These are phyloP conservation scores for Coemansia asiatica DNA, from an alignment of 192 early-diverging fungal species.

Conservation along the genomic window DNA sequence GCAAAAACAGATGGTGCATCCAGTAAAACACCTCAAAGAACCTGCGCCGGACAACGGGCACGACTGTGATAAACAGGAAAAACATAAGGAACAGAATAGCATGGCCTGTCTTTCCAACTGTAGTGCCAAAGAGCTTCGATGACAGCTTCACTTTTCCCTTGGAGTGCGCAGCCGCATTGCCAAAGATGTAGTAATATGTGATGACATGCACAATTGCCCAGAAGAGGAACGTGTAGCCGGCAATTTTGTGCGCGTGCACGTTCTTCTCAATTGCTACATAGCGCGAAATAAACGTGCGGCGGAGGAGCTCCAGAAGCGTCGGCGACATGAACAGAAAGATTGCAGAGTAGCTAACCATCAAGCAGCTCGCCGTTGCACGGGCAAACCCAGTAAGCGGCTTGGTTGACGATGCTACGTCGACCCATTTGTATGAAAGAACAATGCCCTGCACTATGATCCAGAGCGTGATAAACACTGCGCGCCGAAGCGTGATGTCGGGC, in stretches of 20 bases:
- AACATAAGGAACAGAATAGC: constrained; percentile 42
- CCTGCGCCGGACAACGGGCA: constrained; percentile 38
- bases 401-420: constrained; percentile 52
- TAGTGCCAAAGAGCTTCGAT: constrained; percentile 58
- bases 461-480: constrained; percentile 55
- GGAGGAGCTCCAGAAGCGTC: constrained; percentile 71
- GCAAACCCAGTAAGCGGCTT: constrained; percentile 49
- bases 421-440: constrained; percentile 60
- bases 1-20: constrained; percentile 83
- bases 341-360: constrained; percentile 59
- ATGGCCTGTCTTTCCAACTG: constrained; percentile 74
- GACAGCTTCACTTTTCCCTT: constrained; percentile 44
- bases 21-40: constrained; percentile 78
- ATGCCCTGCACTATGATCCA: constrained; percentile 63
- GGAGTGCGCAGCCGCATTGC: constrained; percentile 25
- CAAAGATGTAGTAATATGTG: constrained; percentile 75
- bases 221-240: constrained; percentile 72
- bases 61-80: constrained; percentile 36
- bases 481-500: constrained; percentile 52
- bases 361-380: constrained; percentile 38
- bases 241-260: constrained; percentile 78
- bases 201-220: constrained; percentile 68
- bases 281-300: constrained; percentile 69
- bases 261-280: constrained; percentile 82
- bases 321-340: constrained; percentile 76